Conservation (phyloP, 2,329 filamentous ascomycete genomes). For the Alternaria longipes region DNA sequence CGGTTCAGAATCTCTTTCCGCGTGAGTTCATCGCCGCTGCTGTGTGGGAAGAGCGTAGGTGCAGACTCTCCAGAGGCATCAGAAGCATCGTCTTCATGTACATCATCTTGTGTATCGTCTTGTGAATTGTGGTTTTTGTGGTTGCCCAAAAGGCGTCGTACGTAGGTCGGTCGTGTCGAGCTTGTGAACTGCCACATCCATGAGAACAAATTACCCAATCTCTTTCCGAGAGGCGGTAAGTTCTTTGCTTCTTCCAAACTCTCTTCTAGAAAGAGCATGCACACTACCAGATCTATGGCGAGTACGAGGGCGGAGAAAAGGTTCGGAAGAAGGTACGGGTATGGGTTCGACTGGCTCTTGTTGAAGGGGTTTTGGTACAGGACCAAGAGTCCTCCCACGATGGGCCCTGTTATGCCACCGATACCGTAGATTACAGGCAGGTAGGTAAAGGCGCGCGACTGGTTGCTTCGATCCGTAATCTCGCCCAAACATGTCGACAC, state of each 20-base stretch:
- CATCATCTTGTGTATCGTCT: slow-evolving; percentile 50
- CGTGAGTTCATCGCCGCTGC: slow-evolving; percentile 54
- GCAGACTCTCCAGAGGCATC: slow-evolving; percentile 43
- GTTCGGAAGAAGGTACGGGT: slow-evolving; percentile 88
- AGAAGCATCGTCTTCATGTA: slow-evolving; percentile 57
- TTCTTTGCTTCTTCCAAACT: slow-evolving; percentile 74
- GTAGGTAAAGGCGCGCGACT: slow-evolving; percentile 92
- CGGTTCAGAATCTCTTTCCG: slow-evolving; percentile 74
- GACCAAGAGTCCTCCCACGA: slow-evolving; percentile 87
- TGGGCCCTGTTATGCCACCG: slow-evolving; percentile 90
- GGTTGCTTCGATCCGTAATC: slow-evolving; percentile 93
- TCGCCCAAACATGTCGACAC: slow-evolving; percentile 95
- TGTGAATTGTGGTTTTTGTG: slow-evolving; percentile 39
- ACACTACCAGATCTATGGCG: slow-evolving; percentile 74
- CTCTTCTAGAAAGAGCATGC: slow-evolving; percentile 86
- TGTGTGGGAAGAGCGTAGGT: slow-evolving; percentile 56
- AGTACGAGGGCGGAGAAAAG: slow-evolving; percentile 78
- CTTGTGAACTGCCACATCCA: slow-evolving; percentile 76
- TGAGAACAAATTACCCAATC: slow-evolving; percentile 68
- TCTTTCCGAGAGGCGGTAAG: slow-evolving; percentile 67
- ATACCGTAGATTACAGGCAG: slow-evolving; percentile 95
- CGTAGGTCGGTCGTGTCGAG: slow-evolving; percentile 66
- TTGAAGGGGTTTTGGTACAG: slow-evolving; percentile 67
- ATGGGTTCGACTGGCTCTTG: slow-evolving; percentile 62
- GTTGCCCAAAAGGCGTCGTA: slow-evolving; percentile 53